A percentile compares a stretch with the other conserved stretches of the same genome.
Conservation (phyloP, 225 moss, liverwort and hornwort species). For the Antitrichia curtipendula region DNA sequence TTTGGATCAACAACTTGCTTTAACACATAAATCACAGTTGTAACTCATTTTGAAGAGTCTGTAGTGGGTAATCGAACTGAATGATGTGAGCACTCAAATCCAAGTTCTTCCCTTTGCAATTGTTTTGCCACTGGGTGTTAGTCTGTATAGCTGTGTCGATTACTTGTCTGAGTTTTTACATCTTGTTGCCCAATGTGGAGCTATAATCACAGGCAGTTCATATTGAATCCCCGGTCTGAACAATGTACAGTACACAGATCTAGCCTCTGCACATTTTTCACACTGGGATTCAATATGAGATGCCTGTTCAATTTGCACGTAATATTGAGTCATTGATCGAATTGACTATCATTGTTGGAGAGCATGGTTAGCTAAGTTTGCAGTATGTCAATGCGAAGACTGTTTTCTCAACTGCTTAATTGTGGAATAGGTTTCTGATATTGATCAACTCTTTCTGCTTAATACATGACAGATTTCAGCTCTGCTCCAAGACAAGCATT, state of each 20-base stretch:
- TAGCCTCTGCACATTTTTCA: not conserved
- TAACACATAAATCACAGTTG: not conserved
- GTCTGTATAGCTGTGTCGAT: not conserved
- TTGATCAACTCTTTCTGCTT: not conserved
- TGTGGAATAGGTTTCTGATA: not conserved
- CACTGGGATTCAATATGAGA: not conserved
- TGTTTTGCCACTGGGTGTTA: not conserved
- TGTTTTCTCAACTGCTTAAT: no score
- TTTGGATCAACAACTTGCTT: not conserved
- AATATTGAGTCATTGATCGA: not conserved
- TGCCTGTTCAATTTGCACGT: not conserved
- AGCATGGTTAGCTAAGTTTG: not conserved
- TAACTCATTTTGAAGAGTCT: not conserved
- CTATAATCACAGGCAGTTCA: not conserved
- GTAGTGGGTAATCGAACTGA: not conserved
- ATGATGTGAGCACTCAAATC: not conserved
- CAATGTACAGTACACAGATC: no score
- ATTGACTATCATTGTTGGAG: not conserved
- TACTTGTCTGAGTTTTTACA: not conserved
- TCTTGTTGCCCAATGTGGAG: not conserved
- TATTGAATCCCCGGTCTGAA: no score
- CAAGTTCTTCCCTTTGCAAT: not conserved
- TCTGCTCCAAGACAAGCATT: not conserved
- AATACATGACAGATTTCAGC: not conserved
- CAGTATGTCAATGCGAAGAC: not conserved